Percentiles rank a stretch among this genome's conserved stretches.
phyloP scores from a whole-genome alignment of 192 early-diverging fungal species.

The Coemansia sp. region DNA sequence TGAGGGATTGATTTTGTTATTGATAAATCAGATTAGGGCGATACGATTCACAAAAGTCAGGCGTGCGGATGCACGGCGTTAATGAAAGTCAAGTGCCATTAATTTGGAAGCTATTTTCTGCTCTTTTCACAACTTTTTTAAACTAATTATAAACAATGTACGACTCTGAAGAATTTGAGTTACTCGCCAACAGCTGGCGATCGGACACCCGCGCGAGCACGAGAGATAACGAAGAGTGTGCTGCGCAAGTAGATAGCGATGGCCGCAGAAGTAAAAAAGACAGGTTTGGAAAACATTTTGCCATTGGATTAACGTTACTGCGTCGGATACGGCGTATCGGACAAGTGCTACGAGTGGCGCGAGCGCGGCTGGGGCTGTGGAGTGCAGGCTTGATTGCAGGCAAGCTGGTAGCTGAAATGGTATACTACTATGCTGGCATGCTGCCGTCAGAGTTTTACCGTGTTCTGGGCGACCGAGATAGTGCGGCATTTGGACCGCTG shows the following conservation, averaged over 20 bases:
- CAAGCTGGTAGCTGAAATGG: slow-evolving; percentile 30
- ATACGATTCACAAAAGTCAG: background rate
- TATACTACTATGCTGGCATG: slow-evolving; percentile 69
- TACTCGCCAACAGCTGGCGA: background rate
- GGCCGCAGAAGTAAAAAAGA: background rate
- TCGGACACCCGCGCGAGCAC: background rate
- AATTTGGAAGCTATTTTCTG: no score
- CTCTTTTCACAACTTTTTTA: background rate
- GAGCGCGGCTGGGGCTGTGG: slow-evolving; percentile 24
- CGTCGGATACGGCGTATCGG: slow-evolving; percentile 24
- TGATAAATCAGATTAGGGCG: background rate
- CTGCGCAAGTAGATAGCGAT: slow-evolving; percentile 1
- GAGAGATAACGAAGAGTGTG: slow-evolving; percentile 1
- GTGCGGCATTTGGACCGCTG: slow-evolving; percentile 59
- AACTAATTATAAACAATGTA: background rate
- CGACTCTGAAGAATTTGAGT: slow-evolving; percentile 1
- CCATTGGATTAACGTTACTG: slow-evolving; percentile 28
- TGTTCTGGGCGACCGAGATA: slow-evolving; percentile 67
- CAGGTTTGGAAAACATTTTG: slow-evolving; percentile 17
- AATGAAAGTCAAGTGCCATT: background rate
- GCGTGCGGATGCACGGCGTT: background rate
- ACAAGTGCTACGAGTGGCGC: slow-evolving; percentile 13
- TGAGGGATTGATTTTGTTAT: slow-evolving; percentile 4
- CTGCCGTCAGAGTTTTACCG: slow-evolving; percentile 74
- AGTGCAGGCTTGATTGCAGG: slow-evolving; percentile 23